A percentile compares a stretch with the other conserved stretches of the same genome.
Evolutionary conservation across 495 filamentous ascomycete species (phyloP).

Genomic region (Penicillium odoratum): DNA sequence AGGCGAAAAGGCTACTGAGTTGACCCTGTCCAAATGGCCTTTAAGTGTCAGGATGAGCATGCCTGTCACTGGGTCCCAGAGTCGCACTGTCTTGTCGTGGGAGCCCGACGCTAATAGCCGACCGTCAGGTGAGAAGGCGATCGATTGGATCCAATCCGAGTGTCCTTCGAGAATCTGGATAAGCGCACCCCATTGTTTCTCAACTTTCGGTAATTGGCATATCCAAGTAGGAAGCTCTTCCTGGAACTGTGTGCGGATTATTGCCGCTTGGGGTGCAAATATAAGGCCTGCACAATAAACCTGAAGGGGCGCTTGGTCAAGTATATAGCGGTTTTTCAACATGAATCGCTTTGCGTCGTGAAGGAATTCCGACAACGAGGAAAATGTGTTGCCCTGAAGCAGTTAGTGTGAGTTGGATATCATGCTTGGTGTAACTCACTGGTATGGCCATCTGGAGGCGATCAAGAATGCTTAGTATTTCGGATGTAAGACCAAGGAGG

Average conservation of each 20-base stretch:
- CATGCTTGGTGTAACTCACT: slow-evolving; percentile 1
- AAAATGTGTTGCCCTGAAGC: slow-evolving; percentile 12
- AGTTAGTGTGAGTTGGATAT: not conserved
- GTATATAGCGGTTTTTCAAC: slow-evolving; percentile 28
- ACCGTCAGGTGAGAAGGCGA: no score
- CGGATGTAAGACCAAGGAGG: slow-evolving; percentile 25
- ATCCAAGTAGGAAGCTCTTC: slow-evolving; percentile 18
- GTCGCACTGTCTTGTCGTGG: no score
- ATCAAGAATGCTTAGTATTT: slow-evolving; percentile 5
- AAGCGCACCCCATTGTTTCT: no score
- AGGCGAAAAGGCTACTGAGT: no score
- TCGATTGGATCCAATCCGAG: no score
- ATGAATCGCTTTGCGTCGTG: slow-evolving; percentile 29
- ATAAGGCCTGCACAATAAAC: slow-evolving; percentile 28
- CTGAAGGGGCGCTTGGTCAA: slow-evolving; percentile 25
- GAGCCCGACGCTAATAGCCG: no score
- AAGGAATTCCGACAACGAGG: slow-evolving; percentile 10
- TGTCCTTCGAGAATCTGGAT: no score
- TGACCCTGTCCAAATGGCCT: no score
- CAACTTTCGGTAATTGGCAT: slow-evolving; percentile 9
- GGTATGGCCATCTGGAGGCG: not conserved
- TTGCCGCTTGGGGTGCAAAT: slow-evolving; percentile 33
- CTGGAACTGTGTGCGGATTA: slow-evolving; percentile 18
- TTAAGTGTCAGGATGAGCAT: no score
- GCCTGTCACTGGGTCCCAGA: no score